A percentile compares a stretch with the other conserved stretches of the same genome.
Conservation (phyloP, 164 flowering plant species). For the Amborella trichopoda region DNA sequence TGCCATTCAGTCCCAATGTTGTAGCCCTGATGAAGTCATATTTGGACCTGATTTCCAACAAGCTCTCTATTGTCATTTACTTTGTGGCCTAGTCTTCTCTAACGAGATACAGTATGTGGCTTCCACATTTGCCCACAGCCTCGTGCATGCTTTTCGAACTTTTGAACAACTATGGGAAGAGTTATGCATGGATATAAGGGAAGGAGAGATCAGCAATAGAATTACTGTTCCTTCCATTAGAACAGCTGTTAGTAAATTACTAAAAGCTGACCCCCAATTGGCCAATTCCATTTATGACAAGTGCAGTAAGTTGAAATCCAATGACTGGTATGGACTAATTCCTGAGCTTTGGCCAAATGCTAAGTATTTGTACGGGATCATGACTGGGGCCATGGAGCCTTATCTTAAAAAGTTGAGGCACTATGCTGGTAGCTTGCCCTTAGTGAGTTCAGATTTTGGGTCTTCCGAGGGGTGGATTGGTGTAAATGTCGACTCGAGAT, state of each 20-base stretch:
- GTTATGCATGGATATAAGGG: constrained; percentile 48
- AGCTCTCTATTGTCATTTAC: constrained; percentile 75
- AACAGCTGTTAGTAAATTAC: constrained; percentile 51
- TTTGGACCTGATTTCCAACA: constrained; percentile 78
- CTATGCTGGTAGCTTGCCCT: constrained; percentile 71
- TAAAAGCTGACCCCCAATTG: constrained; percentile 60
- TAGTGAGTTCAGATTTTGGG: constrained; percentile 79
- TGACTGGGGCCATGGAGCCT: constrained; percentile 98
- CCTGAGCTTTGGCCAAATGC: constrained; percentile 79
- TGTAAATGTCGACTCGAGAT: constrained; percentile 66
- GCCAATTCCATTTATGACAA: constrained; percentile 45
- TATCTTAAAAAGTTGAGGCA: constrained; percentile 79
- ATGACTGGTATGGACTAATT: constrained; percentile 79
- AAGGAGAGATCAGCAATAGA: constrained; percentile 40
- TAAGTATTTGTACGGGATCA: constrained; percentile 76
- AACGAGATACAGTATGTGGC: constrained; percentile 58
- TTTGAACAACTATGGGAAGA: constrained; percentile 83
- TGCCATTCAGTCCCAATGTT: constrained; percentile 39
- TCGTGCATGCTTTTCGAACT: constrained; percentile 61
- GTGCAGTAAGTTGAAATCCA: constrained; percentile 45
- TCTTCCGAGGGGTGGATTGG: constrained; percentile 98
- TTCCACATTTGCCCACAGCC: constrained; percentile 81
- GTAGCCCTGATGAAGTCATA: constrained; percentile 93
- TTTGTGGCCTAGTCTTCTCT: constrained; percentile 60
- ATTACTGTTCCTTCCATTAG: constrained; percentile 56